A percentile compares a stretch with the other conserved stretches of the same genome.
These are phyloP conservation scores for Entonaema liquescens DNA, from an alignment of 495 filamentous ascomycete genomes.

Conservation along the genomic window DNA sequence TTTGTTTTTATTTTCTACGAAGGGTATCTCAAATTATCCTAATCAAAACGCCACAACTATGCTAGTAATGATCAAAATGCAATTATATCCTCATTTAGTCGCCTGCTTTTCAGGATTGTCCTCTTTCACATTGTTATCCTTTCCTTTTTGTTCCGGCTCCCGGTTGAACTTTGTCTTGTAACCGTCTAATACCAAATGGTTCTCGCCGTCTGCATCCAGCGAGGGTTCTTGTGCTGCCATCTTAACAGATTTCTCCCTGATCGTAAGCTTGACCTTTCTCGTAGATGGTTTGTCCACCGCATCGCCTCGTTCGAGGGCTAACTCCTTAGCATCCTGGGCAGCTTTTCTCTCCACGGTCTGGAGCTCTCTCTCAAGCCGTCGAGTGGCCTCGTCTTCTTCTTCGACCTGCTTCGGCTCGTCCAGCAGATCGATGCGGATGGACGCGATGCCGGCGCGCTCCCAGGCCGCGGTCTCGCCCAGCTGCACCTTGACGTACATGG, in stretches of 20 bases:
- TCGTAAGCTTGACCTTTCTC: constrained; percentile 46
- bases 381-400: constrained; percentile 15
- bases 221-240: constrained; percentile 48
- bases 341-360: constrained; percentile 51
- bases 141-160: constrained; percentile 8
- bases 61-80: constrained; percentile 7
- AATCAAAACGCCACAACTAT: constrained; percentile 31
- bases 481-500: constrained; percentile 86
- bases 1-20: background rate
- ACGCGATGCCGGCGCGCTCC: constrained; percentile 63
- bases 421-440: constrained; percentile 61
- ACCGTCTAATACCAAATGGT: constrained; percentile 59
- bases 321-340: constrained; percentile 48
- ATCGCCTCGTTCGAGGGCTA: constrained; percentile 66
- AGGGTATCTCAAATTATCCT: constrained; percentile 34
- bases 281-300: constrained; percentile 10
- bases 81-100: background rate
- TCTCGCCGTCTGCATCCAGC: constrained; percentile 42
- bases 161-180: constrained; percentile 51
- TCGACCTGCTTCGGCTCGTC: constrained; percentile 53
- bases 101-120: background rate
- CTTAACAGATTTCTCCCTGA: constrained; percentile 58
- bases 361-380: constrained; percentile 44
- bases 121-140: background rate
- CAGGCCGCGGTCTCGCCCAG: constrained; percentile 80